Evolutionary conservation across 1,284 basidiomycete genomes (phyloP).

Genomic region (Trametes sp.): DNA sequence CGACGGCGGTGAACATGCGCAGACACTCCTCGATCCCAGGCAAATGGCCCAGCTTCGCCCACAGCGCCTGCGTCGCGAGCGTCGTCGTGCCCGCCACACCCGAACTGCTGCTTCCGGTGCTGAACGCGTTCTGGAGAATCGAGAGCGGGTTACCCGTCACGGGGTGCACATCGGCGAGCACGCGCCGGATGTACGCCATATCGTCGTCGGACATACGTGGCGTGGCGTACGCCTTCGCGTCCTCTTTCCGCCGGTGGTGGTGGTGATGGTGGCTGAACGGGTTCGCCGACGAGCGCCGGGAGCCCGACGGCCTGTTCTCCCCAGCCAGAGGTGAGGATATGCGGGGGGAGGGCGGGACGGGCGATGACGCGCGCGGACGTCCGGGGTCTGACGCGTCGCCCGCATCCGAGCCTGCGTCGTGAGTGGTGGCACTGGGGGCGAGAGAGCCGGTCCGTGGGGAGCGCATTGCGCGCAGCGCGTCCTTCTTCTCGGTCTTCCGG

Average conservation of each 20-base stretch:
- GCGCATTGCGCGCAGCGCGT: constrained; percentile 26
- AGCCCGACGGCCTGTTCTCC: constrained; percentile 15
- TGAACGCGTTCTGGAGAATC: constrained; percentile 48
- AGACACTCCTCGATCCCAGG: constrained; percentile 78
- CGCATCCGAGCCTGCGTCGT: constrained; percentile 27
- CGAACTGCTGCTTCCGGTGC: constrained; percentile 10
- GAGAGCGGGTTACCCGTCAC: constrained; percentile 49
- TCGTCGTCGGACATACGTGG: constrained; percentile 64
- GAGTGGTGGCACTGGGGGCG: constrained; percentile 16
- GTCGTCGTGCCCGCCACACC: constrained; percentile 27
- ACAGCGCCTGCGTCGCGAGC: constrained; percentile 46
- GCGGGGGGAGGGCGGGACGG: constrained; percentile 8
- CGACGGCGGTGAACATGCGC: constrained; percentile 88
- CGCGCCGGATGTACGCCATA: constrained; percentile 65
- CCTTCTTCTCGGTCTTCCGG: constrained; percentile 30
- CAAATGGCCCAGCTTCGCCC: constrained; percentile 59
- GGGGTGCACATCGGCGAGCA: constrained; percentile 66
- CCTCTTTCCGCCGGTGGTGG: constrained; percentile 19
- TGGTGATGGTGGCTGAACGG: constrained; percentile 29
- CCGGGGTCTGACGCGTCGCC: constrained; percentile 22
- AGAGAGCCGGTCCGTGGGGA: constrained; percentile 21
- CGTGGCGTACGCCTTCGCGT: constrained; percentile 48
- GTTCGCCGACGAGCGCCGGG: constrained; percentile 23
- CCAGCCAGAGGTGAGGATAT: constrained; percentile 14
- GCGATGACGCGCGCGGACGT: constrained; percentile 11